These are phyloP conservation scores for Hypoxylon perforatum DNA, from an alignment of 495 filamentous ascomycete species.

Conservation along the genomic window DNA sequence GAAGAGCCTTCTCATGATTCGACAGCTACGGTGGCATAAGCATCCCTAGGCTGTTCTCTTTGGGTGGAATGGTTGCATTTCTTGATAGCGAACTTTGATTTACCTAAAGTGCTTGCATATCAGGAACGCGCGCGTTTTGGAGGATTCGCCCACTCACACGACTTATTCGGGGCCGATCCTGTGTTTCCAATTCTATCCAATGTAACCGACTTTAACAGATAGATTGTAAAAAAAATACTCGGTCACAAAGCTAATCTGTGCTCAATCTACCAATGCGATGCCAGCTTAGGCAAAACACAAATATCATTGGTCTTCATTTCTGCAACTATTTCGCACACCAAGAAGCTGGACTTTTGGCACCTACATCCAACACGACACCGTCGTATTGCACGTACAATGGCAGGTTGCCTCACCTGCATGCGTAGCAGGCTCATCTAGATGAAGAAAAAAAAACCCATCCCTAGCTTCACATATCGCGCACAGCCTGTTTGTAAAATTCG, in stretches of 20 bases:
- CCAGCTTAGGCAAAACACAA: conserved; percentile 41
- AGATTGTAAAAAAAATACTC: conserved; percentile 35
- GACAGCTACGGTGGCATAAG: conserved; percentile 18
- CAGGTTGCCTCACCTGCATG: conserved; percentile 37
- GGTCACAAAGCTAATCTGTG: conserved; percentile 41
- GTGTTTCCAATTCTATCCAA: conserved; percentile 41
- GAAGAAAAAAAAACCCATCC: background rate
- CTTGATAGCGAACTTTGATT: conserved; percentile 14
- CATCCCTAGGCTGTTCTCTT: conserved; percentile 28
- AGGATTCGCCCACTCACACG: conserved; percentile 36
- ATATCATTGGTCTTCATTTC: conserved; percentile 38
- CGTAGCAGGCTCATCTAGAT: conserved; percentile 35
- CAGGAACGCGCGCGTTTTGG: conserved; percentile 44
- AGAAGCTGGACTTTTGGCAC: conserved; percentile 7
- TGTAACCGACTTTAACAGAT: conserved; percentile 43
- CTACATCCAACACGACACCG: conserved; percentile 38
- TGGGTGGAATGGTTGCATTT: conserved; percentile 42
- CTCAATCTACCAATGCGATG: conserved; percentile 42
- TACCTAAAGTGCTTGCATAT: conserved; percentile 40
- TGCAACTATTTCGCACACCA: conserved; percentile 31
- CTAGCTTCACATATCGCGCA: background rate
- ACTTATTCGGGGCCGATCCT: conserved; percentile 31
- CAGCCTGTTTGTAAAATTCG: conserved; percentile 32
- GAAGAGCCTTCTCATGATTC: conserved; percentile 24
- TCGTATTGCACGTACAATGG: conserved; percentile 32